Base-by-base conservation (phyloP, 345 rosid genomes). In the Mercurialis annua region DNA sequence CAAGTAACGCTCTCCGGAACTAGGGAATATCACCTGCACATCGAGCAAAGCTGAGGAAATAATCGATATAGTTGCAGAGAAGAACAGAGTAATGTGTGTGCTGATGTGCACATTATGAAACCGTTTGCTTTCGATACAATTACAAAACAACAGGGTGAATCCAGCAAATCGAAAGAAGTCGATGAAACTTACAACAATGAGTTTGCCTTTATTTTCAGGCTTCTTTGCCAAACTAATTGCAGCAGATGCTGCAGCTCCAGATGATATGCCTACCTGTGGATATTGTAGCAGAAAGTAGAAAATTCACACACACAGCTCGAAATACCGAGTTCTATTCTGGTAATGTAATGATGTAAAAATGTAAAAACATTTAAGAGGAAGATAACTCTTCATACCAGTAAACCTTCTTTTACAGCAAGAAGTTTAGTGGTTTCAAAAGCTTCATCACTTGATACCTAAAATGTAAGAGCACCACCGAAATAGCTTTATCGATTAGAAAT, bases 331-430 rank as follows among this genome's bases (percentile, higher is more conserved):
- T n/a, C n/a, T n/a, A n/a, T n/a, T n/a, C n/a, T n/a, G n/a, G n/a
- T n/a, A n/a, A n/a, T n/a, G n/a, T n/a, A n/a, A n/a, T n/a, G 55
- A 50, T 4, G 40, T 36, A 36, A 9, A 36, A 36, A 9, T 36
- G 9, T 36, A 36, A 36, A 4, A 36, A 36, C 40, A 3, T 36
- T 2, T 3, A 33, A 36, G 3, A 36, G 18, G 24, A 20, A 12
- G 10, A 12, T 40, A 44, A 26, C 18, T 20, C 10, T 62, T 26
- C 52, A 36, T 77, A 92, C 97, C 71, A 92, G 81, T 63, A 92
- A 81, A 67, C 98, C 97, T 84, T 92, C 98, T 64, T 85, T 88
- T 64, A 86, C 66, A 6, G 96, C 98, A 73, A 92, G 87, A 43
- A 73, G 84, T 73, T 86, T 88, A 31, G 97, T 90, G 64, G 84